Conservation (phyloP, 1,139 yeast species). For the Geotrichum candidum region DNA sequence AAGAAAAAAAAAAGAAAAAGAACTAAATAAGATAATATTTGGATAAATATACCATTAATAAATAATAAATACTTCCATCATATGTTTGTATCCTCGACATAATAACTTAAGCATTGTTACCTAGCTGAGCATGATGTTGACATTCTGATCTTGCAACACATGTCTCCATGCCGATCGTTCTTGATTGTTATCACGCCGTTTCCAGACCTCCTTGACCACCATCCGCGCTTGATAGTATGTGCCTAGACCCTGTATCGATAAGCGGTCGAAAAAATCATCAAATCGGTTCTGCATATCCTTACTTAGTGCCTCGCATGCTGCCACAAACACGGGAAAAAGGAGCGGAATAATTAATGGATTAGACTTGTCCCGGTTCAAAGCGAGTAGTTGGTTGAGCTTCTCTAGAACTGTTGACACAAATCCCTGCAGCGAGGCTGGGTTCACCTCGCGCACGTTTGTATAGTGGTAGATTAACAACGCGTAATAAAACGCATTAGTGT, state of each 20-base stretch:
- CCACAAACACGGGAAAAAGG: slow-evolving; percentile 86
- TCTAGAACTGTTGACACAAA: slow-evolving; percentile 56
- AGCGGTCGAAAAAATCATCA: slow-evolving; percentile 74
- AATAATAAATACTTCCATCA: neutral
- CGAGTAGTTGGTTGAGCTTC: slow-evolving; percentile 60
- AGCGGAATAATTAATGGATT: slow-evolving; percentile 64
- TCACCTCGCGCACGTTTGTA: slow-evolving; percentile 54
- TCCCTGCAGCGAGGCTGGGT: slow-evolving; percentile 50
- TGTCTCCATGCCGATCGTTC: slow-evolving; percentile 78
- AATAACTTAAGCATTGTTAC: neutral
- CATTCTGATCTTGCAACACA: slow-evolving; percentile 38
- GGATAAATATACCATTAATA: neutral
- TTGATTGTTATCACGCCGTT: slow-evolving; percentile 79
- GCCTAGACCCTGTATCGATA: slow-evolving; percentile 69
- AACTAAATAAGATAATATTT: neutral
- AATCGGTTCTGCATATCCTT: slow-evolving; percentile 60
- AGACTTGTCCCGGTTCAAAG: slow-evolving; percentile 44
- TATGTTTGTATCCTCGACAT: neutral
- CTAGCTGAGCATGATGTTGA: slow-evolving; percentile 12
- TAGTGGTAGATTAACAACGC: slow-evolving; percentile 71
- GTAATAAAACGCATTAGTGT: slow-evolving; percentile 72
- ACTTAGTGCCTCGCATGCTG: slow-evolving; percentile 70
- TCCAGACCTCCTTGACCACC: slow-evolving; percentile 83
- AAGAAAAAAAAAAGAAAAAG: neutral
- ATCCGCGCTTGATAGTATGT: slow-evolving; percentile 83